Conservation (phyloP, 768 basidiomycete genomes). For the Russula griseocarnosa region DNA sequence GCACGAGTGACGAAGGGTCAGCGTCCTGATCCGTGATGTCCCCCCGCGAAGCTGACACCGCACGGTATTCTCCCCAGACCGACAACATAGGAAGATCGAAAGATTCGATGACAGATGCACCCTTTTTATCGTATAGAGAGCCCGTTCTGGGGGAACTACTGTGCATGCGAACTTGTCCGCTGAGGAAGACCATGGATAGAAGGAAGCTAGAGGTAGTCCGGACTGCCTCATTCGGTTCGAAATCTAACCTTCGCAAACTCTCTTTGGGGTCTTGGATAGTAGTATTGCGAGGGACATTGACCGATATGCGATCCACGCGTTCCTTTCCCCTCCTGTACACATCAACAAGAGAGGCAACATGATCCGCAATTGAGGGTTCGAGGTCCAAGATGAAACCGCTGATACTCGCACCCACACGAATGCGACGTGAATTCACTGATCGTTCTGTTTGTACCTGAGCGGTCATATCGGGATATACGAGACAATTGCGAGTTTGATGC, state of each 20-base stretch:
- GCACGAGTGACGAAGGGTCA: slow-evolving; percentile 62
- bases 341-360: slow-evolving; percentile 75
- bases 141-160: slow-evolving; percentile 39
- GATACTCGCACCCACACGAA: slow-evolving; percentile 65
- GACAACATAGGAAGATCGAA: slow-evolving; percentile 74
- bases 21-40: slow-evolving; percentile 31
- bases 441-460: slow-evolving; percentile 62
- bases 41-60: slow-evolving; percentile 47
- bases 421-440: slow-evolving; percentile 45
- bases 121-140: slow-evolving; percentile 42
- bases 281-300: slow-evolving; percentile 48
- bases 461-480: slow-evolving; percentile 78
- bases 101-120: slow-evolving; percentile 54
- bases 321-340: slow-evolving; percentile 82
- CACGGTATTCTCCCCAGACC: slow-evolving; percentile 79
- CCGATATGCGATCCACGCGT: slow-evolving; percentile 62
- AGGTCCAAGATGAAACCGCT: slow-evolving; percentile 83
- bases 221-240: slow-evolving; percentile 34
- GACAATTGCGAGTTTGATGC: slow-evolving; percentile 65
- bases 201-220: slow-evolving; percentile 58
- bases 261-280: slow-evolving; percentile 13
- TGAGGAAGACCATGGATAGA: slow-evolving; percentile 70
- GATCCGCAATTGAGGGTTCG: slow-evolving; percentile 74
- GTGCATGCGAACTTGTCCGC: slow-evolving; percentile 78
- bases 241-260: slow-evolving; percentile 7